Conservation (phyloP, 2,329 filamentous ascomycete species). For the Penicillium janthinellum region DNA sequence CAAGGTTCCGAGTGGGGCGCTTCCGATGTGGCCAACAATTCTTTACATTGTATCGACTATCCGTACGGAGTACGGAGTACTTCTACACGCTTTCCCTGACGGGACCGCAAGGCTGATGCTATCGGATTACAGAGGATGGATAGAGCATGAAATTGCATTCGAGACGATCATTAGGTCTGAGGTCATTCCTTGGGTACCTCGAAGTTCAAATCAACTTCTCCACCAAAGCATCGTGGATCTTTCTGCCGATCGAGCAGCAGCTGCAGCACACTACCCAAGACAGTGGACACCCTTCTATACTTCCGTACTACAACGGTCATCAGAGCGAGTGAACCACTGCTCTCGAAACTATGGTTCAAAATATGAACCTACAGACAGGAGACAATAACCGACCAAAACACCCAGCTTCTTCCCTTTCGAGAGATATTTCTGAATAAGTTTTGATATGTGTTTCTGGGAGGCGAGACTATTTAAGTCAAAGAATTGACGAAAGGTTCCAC, state of each 20-base stretch:
- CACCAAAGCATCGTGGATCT: neutral
- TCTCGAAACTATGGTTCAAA: no score
- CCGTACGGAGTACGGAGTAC: conserved; percentile 15
- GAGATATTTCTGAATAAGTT: no score
- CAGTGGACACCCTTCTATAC: neutral
- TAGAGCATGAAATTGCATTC: neutral
- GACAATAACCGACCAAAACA: no score
- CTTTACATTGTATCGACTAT: neutral
- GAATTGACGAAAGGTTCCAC: neutral
- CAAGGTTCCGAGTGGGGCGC: conserved; percentile 17
- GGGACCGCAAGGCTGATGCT: no score
- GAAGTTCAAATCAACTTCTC: neutral
- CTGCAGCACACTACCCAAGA: neutral
- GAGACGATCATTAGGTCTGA: neutral
- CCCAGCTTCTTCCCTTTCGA: no score
- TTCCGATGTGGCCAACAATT: conserved; percentile 5
- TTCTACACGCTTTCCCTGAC: no score
- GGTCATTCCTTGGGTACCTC: neutral
- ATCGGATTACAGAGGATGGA: no score
- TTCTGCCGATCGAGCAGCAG: neutral
- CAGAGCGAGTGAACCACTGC: no score
- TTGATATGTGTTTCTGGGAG: no score
- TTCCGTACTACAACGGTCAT: neutral
- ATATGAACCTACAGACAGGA: no score
- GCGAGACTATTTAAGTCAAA: neutral